phyloP scores from a whole-genome alignment of 1,139 yeast genomes.

The Nadsonia starkeyi-henricii region DNA sequence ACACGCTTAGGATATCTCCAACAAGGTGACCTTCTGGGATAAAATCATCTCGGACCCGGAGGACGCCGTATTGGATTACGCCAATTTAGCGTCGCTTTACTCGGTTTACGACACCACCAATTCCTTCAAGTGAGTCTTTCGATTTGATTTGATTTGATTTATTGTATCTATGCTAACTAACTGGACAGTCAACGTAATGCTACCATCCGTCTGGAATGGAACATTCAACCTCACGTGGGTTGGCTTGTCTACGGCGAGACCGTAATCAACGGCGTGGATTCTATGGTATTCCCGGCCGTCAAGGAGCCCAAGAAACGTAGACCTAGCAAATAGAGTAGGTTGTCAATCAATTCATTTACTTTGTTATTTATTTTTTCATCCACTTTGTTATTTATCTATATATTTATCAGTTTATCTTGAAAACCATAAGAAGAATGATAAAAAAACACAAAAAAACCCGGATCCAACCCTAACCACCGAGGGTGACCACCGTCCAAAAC shows the following conservation, averaged over 20 bases:
- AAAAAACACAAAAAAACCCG: no score
- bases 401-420: no score
- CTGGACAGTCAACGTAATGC: conserved; percentile 40
- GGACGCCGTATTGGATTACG: conserved; percentile 43
- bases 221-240: conserved; percentile 84
- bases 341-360: no score
- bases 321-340: no score
- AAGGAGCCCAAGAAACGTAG: not conserved
- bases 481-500: no score
- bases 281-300: not conserved
- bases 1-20: conserved; percentile 22
- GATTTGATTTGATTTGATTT: no score
- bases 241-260: conserved; percentile 60
- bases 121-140: conserved; percentile 30
- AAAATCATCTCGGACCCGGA: conserved; percentile 48
- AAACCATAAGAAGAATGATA: no score
- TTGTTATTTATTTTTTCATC: no score
- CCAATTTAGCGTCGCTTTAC: conserved; percentile 53
- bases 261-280: conserved; percentile 17
- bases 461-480: no score
- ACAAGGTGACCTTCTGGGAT: conserved; percentile 86
- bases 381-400: no score
- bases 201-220: conserved; percentile 66
- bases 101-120: conserved; percentile 79
- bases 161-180: no score